phyloP scores from a whole-genome alignment of 805 yeast species.

The Wickerhamiella azyma region DNA sequence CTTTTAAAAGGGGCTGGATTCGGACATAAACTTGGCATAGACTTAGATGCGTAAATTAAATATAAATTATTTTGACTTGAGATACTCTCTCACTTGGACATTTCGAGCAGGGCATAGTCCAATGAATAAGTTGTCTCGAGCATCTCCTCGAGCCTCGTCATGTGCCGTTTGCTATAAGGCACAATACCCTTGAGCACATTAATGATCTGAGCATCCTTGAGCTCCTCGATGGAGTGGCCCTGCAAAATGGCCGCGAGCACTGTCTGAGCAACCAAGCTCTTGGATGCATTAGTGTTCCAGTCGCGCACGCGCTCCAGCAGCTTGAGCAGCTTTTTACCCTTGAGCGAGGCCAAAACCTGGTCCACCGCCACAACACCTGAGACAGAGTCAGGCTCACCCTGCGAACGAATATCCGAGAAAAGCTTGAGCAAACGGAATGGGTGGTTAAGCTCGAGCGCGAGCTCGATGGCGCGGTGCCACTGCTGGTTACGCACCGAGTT shows the following conservation, averaged over 20 bases:
- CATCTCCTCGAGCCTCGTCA: slow-evolving; percentile 57
- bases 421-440: slow-evolving; percentile 80
- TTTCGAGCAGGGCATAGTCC: slow-evolving; percentile 72
- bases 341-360: slow-evolving; percentile 41
- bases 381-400: slow-evolving; percentile 34
- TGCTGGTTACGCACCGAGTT: slow-evolving; percentile 60
- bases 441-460: slow-evolving; percentile 78
- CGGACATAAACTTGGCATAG: background rate
- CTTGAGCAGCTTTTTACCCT: slow-evolving; percentile 42
- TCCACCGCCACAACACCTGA: slow-evolving; percentile 54
- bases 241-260: slow-evolving; percentile 51
- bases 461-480: slow-evolving; percentile 77
- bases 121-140: slow-evolving; percentile 74
- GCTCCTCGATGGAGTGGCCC: slow-evolving; percentile 38
- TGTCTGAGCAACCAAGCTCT: slow-evolving; percentile 69
- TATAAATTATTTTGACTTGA: background rate
- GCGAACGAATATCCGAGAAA: slow-evolving; percentile 41
- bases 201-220: slow-evolving; percentile 55
- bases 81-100: slow-evolving; percentile 17
- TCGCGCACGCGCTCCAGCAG: slow-evolving; percentile 71
- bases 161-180: slow-evolving; percentile 85
- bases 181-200: slow-evolving; percentile 57
- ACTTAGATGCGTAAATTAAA: background rate
- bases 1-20: no score
- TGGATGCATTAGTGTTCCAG: slow-evolving; percentile 86